phyloP scores from a whole-genome alignment of 2,329 filamentous ascomycete genomes.

The Xylaria polymorpha region DNA sequence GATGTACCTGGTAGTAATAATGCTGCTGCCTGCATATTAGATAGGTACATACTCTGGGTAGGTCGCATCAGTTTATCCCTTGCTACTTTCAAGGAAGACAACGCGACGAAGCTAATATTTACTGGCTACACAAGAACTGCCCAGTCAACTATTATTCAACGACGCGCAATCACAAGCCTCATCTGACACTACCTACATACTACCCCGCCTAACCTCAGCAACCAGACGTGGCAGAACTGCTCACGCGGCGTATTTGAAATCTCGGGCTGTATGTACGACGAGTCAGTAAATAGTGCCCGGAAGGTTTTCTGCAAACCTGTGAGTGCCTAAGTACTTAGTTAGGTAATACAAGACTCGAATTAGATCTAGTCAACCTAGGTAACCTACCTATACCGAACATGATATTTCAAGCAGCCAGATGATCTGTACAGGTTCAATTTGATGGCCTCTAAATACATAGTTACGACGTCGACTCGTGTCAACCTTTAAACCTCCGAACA shows the following conservation, averaged over 20 bases:
- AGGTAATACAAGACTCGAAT: not conserved
- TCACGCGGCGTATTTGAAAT: not conserved
- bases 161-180: slow-evolving; percentile 32
- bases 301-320: not conserved
- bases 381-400: too few relatives aligned
- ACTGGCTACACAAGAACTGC: slow-evolving; percentile 9
- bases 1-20: too few relatives aligned
- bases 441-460: not conserved
- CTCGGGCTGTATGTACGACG: not conserved
- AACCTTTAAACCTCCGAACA: not conserved
- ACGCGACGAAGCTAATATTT: not conserved
- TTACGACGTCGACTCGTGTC: not conserved
- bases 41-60: not conserved
- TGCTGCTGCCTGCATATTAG: too few relatives aligned
- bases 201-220: not conserved
- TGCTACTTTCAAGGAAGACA: not conserved
- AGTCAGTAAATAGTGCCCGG: not conserved
- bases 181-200: slow-evolving; percentile 23
- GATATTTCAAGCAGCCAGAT: not conserved
- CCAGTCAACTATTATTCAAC: slow-evolving; percentile 10
- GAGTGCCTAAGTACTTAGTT: not conserved
- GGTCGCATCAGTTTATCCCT: slow-evolving; percentile 3
- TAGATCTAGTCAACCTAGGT: not conserved
- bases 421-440: not conserved
- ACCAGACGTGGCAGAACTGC: slow-evolving; percentile 1